Base-by-base conservation (phyloP, 257 asterid genomes). In the Datura wrightii region DNA sequence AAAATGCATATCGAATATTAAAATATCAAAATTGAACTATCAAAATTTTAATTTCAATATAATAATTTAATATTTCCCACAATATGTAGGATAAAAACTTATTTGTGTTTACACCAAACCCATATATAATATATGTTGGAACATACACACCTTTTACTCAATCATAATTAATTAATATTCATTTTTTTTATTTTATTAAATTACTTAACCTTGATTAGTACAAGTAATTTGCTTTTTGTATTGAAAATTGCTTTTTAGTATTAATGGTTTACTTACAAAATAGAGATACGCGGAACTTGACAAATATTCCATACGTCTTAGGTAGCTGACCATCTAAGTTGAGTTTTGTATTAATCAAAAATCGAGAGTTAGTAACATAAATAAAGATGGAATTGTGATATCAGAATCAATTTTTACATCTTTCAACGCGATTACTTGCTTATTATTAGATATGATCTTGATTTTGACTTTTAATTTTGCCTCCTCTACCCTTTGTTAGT, bases 241-340 rank as follows among this genome's bases (percentile, higher is more conserved):
- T 56, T 16, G 14, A 41, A 6, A 8, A 70, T 70, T 70, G 36
- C 14, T 70, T 41, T 69, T 8, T 41, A 8, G 54, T 37, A 67
- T 71, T 48, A 50, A 76, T 31, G 7, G 82, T 76, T 50, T 24
- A 31, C 44, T 50, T 76, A 50, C 58, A 6, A 74, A 50, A 6
- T 50, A 11, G 7, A 74, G 81, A 10, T 74, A 76, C 46, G 10
- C 13, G 60, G 60, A 31, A 76, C 9, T 76, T 76, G 46, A 50
- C 82, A 76, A 76, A 50, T 50, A 76, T 50, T 50, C 24, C 82
- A 50, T 13, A 50, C 44, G 24, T 76, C 62, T n/a, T n/a, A 42
- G 55, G 56, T 71, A 44, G 56, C 79, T 76, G 82, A 76, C 82
- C 82, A 76, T 36, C 60, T 76, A 13, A 65, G 72, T 65, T 34